phyloP scores from a whole-genome alignment of 768 basidiomycete genomes.

The Xerocomus spinulosus region DNA sequence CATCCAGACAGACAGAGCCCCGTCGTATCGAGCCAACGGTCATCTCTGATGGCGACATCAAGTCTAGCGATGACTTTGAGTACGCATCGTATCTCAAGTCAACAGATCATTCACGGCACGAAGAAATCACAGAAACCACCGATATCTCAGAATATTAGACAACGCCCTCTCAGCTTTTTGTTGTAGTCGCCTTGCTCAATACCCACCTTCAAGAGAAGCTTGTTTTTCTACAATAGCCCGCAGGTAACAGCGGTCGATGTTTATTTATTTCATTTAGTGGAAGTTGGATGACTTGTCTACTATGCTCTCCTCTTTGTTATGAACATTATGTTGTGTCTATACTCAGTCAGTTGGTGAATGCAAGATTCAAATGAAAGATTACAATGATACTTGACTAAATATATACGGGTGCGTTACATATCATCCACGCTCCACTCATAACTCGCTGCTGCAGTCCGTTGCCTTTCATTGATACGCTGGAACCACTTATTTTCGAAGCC shows the following conservation, averaged over 20 bases:
- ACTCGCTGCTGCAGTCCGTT: slow-evolving; percentile 65
- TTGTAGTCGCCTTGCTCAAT: slow-evolving; percentile 5
- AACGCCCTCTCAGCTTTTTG: neutral
- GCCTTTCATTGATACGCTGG: slow-evolving; percentile 73
- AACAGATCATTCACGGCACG: slow-evolving; percentile 20
- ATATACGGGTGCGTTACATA: slow-evolving; percentile 52
- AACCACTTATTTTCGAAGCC: slow-evolving; percentile 94
- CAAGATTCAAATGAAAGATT: too few species aligned
- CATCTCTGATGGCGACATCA: slow-evolving; percentile 27
- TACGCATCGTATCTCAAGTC: slow-evolving; percentile 23
- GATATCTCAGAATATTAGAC: slow-evolving; percentile 32
- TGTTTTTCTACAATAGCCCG: slow-evolving; percentile 16
- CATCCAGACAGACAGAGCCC: slow-evolving; percentile 24
- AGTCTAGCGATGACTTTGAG: slow-evolving; percentile 27
- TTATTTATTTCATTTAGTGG: slow-evolving; percentile 21
- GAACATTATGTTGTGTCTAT: neutral
- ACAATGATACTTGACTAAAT: too few species aligned
- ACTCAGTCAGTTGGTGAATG: too few species aligned
- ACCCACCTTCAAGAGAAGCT: slow-evolving; percentile 7
- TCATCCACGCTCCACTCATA: slow-evolving; percentile 90
- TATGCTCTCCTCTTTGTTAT: slow-evolving; percentile 3
- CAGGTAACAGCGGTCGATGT: slow-evolving; percentile 8
- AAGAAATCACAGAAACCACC: slow-evolving; percentile 23
- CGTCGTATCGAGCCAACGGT: slow-evolving; percentile 33
- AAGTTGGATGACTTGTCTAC: slow-evolving; percentile 5